These are phyloP conservation scores for Boletus rex-veris DNA, from an alignment of 768 basidiomycete genomes.

Conservation along the genomic window DNA sequence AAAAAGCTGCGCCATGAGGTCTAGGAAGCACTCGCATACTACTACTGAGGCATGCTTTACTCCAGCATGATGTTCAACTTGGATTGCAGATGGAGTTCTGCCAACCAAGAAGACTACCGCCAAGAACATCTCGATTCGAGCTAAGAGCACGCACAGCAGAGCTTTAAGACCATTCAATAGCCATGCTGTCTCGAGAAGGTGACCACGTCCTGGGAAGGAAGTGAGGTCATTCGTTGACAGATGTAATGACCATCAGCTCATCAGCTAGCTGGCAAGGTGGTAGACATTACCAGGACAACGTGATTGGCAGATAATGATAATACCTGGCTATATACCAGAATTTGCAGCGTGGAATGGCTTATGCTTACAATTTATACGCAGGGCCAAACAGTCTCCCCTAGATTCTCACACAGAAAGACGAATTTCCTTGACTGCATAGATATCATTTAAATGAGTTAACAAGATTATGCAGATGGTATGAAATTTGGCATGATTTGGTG, in stretches of 20 bases:
- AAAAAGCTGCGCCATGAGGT: neutral
- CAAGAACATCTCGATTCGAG: too few relatives aligned
- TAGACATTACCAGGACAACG: neutral
- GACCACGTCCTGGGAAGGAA: too few relatives aligned
- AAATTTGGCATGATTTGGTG: constrained; percentile 21
- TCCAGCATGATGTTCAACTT: too few relatives aligned
- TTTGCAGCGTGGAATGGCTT: neutral
- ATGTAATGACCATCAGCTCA: neutral
- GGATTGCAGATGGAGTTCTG: too few relatives aligned
- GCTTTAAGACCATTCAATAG: too few relatives aligned
- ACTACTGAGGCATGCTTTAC: too few relatives aligned
- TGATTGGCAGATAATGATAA: neutral
- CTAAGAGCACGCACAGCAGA: too few relatives aligned
- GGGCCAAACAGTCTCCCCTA: too few relatives aligned
- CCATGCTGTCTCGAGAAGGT: too few relatives aligned
- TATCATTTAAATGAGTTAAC: neutral
- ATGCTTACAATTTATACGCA: neutral
- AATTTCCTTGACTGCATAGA: neutral
- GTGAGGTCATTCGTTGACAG: neutral
- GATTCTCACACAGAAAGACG: neutral
- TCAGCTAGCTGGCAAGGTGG: neutral
- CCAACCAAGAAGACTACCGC: too few relatives aligned
- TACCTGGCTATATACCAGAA: neutral
- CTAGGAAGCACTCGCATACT: too few relatives aligned
- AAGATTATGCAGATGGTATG: constrained; percentile 11